These are phyloP conservation scores for Claviceps cyperi DNA, from an alignment of 2,329 filamentous ascomycete genomes.

Conservation along the genomic window DNA sequence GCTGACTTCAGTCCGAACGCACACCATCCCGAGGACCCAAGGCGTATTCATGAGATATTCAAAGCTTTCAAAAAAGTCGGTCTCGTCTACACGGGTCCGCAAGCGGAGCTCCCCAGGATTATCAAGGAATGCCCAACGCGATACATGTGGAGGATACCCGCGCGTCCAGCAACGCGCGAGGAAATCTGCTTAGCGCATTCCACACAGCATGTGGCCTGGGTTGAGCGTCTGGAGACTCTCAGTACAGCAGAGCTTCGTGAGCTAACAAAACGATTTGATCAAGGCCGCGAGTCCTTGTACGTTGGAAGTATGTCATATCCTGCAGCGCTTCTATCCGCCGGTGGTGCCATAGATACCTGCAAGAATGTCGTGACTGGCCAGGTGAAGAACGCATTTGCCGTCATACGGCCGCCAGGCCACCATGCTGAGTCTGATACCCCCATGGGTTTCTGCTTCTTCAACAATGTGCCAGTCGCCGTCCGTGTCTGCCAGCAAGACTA, in stretches of 20 bases:
- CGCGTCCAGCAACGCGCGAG: slow-evolving; percentile 59
- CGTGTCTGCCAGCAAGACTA: slow-evolving; percentile 73
- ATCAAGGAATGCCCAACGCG: slow-evolving; percentile 39
- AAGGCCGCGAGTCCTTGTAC: slow-evolving; percentile 63
- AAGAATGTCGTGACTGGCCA: slow-evolving; percentile 71
- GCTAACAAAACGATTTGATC: slow-evolving; percentile 46
- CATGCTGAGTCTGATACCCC: slow-evolving; percentile 77
- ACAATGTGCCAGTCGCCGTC: slow-evolving; percentile 91
- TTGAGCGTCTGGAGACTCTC: slow-evolving; percentile 41
- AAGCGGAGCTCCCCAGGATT: slow-evolving; percentile 37
- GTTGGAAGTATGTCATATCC: slow-evolving; percentile 71
- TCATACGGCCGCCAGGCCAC: slow-evolving; percentile 89
- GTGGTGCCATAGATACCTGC: slow-evolving; percentile 91
- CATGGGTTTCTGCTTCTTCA: slow-evolving; percentile 95
- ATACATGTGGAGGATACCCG: slow-evolving; percentile 64
- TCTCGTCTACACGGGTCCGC: slow-evolving; percentile 51
- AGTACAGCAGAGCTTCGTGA: slow-evolving; percentile 51
- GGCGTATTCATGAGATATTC: slow-evolving; percentile 86
- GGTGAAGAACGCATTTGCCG: slow-evolving; percentile 89
- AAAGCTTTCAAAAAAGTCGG: slow-evolving; percentile 72
- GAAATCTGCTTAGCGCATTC: slow-evolving; percentile 76
- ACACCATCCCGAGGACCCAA: slow-evolving; percentile 86
- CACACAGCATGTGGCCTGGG: slow-evolving; percentile 64
- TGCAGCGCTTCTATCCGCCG: slow-evolving; percentile 71
- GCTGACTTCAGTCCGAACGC: slow-evolving; percentile 58